Conservation (phyloP, 352 stramenopile species). For the Albugo laibachii region DNA sequence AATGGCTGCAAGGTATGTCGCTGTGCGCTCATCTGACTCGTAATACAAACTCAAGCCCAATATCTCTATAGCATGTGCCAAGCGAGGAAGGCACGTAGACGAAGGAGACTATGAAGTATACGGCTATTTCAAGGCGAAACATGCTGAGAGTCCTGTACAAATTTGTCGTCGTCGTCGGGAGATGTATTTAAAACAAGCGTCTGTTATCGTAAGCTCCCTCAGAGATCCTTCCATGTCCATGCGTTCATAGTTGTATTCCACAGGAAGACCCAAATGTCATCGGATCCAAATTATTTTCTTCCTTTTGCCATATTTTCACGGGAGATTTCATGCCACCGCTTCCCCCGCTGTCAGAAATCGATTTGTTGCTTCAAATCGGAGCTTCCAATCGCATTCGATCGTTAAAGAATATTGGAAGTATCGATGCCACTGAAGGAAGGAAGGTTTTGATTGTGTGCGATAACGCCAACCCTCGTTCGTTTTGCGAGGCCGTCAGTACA, state of each 20-base stretch:
- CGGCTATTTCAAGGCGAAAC: conserved; percentile 31
- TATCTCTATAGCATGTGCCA: conserved; percentile 18
- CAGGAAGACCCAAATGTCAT: conserved; percentile 3
- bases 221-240: too few relatives aligned
- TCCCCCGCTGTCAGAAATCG: conserved; percentile 38
- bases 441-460: conserved; percentile 38
- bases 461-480: neutral
- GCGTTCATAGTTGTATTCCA: too few relatives aligned
- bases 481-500: neutral
- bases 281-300: conserved; percentile 49
- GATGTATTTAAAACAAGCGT: conserved; percentile 5
- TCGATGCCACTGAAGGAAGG: conserved; percentile 18
- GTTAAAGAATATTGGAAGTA: conserved; percentile 23
- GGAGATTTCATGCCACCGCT: conserved; percentile 64
- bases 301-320: conserved; percentile 46
- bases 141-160: conserved; percentile 20
- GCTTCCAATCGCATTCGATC: conserved; percentile 7
- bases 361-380: conserved; percentile 45
- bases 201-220: neutral
- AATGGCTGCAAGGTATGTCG: conserved; percentile 29
- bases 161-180: conserved; percentile 11
- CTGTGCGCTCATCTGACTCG: neutral
- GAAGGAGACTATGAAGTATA: conserved; percentile 35
- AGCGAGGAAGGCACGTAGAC: conserved; percentile 14
- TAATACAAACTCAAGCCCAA: neutral